Evolutionary conservation across 345 rosid genomes (phyloP).

Genomic region (Populus deltoides): DNA sequence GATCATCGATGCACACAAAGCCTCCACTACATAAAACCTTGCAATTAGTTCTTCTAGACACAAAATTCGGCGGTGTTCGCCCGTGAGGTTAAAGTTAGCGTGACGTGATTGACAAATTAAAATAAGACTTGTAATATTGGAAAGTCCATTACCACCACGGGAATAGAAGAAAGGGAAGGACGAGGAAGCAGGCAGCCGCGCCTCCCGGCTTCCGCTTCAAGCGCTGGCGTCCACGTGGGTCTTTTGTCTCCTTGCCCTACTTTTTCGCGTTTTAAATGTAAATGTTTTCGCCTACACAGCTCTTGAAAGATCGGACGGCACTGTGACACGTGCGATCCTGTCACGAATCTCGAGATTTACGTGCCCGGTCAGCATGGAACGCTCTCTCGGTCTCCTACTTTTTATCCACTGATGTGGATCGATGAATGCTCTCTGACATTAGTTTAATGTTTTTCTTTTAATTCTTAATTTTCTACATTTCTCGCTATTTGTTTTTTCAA

Average conservation of each 20-base stretch:
- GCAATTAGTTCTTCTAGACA: background rate
- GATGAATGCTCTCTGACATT: too few relatives aligned
- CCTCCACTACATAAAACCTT: background rate
- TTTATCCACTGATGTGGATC: too few relatives aligned
- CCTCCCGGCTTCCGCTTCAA: conserved; percentile 35
- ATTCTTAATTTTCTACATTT: too few relatives aligned
- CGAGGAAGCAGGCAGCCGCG: conserved; percentile 51
- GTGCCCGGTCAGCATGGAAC: conserved; percentile 30
- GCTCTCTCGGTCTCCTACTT: conserved; percentile 25
- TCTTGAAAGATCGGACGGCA: conserved; percentile 13
- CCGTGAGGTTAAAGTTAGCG: background rate
- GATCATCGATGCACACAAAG: background rate
- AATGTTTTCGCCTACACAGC: background rate
- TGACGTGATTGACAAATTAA: background rate
- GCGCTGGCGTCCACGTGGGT: conserved; percentile 33
- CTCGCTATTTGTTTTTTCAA: too few relatives aligned
- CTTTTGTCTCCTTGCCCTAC: conserved; percentile 26
- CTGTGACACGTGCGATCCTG: conserved; percentile 30
- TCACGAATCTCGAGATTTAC: conserved; percentile 25
- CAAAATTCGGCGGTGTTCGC: background rate
- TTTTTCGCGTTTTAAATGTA: background rate
- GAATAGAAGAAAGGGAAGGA: background rate
- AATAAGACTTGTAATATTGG: background rate
- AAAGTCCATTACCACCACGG: background rate
- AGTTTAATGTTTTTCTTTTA: too few relatives aligned